Evolutionary conservation across 208 protist genomes (phyloP).

Genomic region (Polymyxa betae): DNA sequence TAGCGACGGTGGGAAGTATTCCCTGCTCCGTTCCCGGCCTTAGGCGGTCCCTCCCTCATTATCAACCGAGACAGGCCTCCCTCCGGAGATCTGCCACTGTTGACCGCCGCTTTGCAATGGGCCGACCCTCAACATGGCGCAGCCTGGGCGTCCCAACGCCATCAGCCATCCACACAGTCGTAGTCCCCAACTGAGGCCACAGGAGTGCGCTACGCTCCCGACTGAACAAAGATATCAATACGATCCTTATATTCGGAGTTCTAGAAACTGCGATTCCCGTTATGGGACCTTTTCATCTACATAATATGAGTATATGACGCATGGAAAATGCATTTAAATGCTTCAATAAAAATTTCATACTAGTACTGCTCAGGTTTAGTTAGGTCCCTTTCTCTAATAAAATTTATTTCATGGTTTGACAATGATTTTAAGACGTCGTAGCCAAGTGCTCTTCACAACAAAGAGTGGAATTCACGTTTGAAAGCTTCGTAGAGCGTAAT

Average conservation of each 20-base stretch:
- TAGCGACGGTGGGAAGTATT: constrained; percentile 43
- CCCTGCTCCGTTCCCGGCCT: constrained; percentile 52
- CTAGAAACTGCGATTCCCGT: too few species aligned
- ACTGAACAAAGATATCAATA: too few species aligned
- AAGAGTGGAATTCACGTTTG: neutral
- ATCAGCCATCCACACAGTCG: constrained; percentile 35
- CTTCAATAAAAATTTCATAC: too few species aligned
- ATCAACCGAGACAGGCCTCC: constrained; percentile 30
- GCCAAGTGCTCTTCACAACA: too few species aligned
- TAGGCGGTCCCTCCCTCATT: constrained; percentile 52
- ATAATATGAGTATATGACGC: too few species aligned
- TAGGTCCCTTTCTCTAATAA: too few species aligned
- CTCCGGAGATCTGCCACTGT: constrained; percentile 34
- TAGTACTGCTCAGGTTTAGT: too few species aligned
- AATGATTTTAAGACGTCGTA: too few species aligned
- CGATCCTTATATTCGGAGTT: too few species aligned
- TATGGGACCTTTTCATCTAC: too few species aligned
- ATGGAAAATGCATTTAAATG: too few species aligned
- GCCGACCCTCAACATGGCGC: constrained; percentile 47
- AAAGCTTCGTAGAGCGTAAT: constrained; percentile 22
- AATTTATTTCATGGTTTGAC: too few species aligned
- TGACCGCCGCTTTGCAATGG: constrained; percentile 45
- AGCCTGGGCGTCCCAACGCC: neutral
- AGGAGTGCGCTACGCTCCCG: constrained; percentile 24
- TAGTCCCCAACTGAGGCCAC: constrained; percentile 28